These are phyloP conservation scores for Phytophthora boehmeriae DNA, from an alignment of 352 stramenopile species.

Conservation along the genomic window DNA sequence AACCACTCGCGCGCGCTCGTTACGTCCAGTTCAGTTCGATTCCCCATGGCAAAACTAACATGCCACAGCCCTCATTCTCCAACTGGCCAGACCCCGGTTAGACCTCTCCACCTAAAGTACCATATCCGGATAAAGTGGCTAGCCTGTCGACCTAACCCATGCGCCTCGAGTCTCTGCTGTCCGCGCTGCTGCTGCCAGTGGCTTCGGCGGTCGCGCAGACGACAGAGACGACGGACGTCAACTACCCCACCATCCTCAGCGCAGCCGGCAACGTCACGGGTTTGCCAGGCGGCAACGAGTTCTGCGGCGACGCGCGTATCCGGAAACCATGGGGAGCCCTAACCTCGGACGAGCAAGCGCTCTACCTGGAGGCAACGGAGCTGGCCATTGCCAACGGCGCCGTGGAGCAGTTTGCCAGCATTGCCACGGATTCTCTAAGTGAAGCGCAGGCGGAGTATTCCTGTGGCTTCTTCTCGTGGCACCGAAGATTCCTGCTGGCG, in stretches of 20 bases:
- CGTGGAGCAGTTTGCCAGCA: constrained; percentile 52
- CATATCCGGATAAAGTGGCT: too few relatives aligned
- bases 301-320: constrained; percentile 47
- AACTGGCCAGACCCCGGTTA: constrained; percentile 22
- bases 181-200: constrained; percentile 9
- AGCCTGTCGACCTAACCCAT: constrained; percentile 17
- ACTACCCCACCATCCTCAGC: constrained; percentile 42
- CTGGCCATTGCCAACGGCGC: constrained; percentile 48
- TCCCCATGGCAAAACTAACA: too few relatives aligned
- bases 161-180: constrained; percentile 19
- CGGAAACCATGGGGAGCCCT: constrained; percentile 61
- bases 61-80: constrained; percentile 16
- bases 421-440: constrained; percentile 52
- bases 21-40: too few relatives aligned
- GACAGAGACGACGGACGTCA: constrained; percentile 32
- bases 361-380: constrained; percentile 61
- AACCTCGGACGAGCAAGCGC: constrained; percentile 43
- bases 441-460: constrained; percentile 59
- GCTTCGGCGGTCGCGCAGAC: constrained; percentile 15
- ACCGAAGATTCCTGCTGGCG: constrained; percentile 63
- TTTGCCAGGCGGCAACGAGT: constrained; percentile 55
- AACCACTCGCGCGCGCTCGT: too few relatives aligned
- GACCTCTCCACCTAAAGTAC: constrained; percentile 1
- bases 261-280: constrained; percentile 47
- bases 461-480: constrained; percentile 71